Base-by-base conservation (phyloP, 257 asterid species). In the Nicotiana otophora region DNA sequence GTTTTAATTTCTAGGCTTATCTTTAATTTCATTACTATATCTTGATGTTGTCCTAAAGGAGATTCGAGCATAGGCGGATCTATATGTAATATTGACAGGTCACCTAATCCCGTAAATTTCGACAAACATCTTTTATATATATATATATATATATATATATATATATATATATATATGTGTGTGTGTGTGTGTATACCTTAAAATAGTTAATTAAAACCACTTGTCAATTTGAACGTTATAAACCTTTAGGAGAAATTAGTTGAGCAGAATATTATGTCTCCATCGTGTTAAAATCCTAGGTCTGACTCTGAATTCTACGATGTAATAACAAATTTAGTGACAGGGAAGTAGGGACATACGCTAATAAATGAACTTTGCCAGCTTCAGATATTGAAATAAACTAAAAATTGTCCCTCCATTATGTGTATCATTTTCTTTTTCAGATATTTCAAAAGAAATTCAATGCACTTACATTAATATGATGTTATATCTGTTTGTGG, bases 51-150 rank as follows among this genome's bases (percentile, higher is more conserved):
- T 51, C 42, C 62, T 26, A 48, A 48, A 48, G 23, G 42, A 34
- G 23, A 53, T 11, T 14, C 6, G 57, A 12, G 6, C 11, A 2
- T 10, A 42, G 48, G 48, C 46, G 3, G 10, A 8, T 10, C 11
- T 42, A 39, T 8, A 42, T 42, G 4, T 42, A 42, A 9, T 42
- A 42, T 42, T 8, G 4, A 42, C 0, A 10, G 46, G 0, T 39
- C 3, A 31, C 0, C 10, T 0, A 0, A 8, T 0, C 1, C 11
- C 0, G 11, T 42, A 7, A 7, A 42, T 3, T 42, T 42, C 0
- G 11, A 0, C 48, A 42, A 8, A 42, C 8, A 7, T 39, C 9
- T 42, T 7, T 1, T 42, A 42, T 42, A 8, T 0, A 8, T 39
- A 0, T 1, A 1, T 39, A 7, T 39, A 1, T 36, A 36, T 1